These are phyloP conservation scores for Gentiana straminea DNA, from an alignment of 257 asterid genomes.

Conservation along the genomic window DNA sequence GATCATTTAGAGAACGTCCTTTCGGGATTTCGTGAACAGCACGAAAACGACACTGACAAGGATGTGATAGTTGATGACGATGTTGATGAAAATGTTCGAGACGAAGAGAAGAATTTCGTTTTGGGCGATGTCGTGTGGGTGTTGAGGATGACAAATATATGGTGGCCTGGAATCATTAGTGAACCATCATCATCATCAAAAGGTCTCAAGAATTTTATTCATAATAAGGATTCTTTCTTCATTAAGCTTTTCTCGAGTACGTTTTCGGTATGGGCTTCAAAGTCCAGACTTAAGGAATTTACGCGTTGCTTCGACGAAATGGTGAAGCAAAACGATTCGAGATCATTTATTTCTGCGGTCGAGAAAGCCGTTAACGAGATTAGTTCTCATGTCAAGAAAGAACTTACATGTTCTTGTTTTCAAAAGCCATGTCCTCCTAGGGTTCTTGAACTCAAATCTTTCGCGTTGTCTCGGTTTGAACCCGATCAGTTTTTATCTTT, in stretches of 20 bases:
- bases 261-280: conserved; percentile 32
- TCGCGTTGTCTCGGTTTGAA: conserved; percentile 35
- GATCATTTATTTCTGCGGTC: conserved; percentile 40
- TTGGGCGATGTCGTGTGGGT: conserved; percentile 74
- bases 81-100: conserved; percentile 9
- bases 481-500: conserved; percentile 34
- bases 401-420: conserved; percentile 66
- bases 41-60: conserved; percentile 7
- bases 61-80: conserved; percentile 11
- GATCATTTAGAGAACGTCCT: conserved; percentile 13
- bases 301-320: conserved; percentile 41
- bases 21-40: conserved; percentile 7
- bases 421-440: conserved; percentile 19
- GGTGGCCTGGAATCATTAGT: conserved; percentile 85
- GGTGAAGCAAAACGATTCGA: conserved; percentile 32
- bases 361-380: conserved; percentile 55
- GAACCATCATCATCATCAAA: conserved; percentile 29
- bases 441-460: conserved; percentile 14
- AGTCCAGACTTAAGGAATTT: conserved; percentile 55
- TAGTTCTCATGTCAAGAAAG: conserved; percentile 41
- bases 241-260: conserved; percentile 49
- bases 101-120: conserved; percentile 17
- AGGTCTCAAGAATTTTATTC: conserved; percentile 10
- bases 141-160: conserved; percentile 40
- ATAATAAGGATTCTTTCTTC: conserved; percentile 20